These are phyloP conservation scores for Posidonia australis DNA, from an alignment of 106 monocot species.

Conservation along the genomic window DNA sequence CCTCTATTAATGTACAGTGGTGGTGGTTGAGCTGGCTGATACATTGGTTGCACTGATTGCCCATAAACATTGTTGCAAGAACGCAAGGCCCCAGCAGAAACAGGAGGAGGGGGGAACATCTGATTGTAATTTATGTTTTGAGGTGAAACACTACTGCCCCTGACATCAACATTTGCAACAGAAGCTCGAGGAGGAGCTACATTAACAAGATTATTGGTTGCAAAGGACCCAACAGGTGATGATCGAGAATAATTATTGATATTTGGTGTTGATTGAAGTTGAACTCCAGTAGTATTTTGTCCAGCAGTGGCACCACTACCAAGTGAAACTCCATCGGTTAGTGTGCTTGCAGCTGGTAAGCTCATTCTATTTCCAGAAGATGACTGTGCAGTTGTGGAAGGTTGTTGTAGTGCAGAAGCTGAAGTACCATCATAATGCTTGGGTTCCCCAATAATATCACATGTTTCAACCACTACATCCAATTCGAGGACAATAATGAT, in stretches of 20 bases:
- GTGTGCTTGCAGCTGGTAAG: no score
- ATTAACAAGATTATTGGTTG: constrained; percentile 5
- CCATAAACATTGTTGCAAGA: constrained; percentile 38
- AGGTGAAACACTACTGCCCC: background rate
- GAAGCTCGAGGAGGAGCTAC: background rate
- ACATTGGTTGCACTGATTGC: constrained; percentile 20
- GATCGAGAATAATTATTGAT: no score
- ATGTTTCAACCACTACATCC: constrained; percentile 42
- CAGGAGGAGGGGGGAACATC: constrained; percentile 31
- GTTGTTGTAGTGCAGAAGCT: constrained; percentile 2
- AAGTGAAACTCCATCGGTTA: no score
- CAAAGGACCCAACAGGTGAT: no score
- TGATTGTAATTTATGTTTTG: constrained; percentile 12
- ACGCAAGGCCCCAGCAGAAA: constrained; percentile 9
- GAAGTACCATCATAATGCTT: constrained; percentile 32
- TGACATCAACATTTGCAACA: background rate
- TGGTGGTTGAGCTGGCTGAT: constrained; percentile 39
- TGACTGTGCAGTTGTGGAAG: constrained; percentile 23
- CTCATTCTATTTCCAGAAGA: background rate
- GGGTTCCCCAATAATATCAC: constrained; percentile 53
- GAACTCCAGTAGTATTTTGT: no score
- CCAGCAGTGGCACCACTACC: no score
- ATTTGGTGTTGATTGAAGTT: no score
- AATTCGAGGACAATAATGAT: constrained; percentile 79
- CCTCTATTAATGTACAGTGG: constrained; percentile 55